phyloP scores from a whole-genome alignment of 208 protist genomes.

The Trypanosoma cruzi region DNA sequence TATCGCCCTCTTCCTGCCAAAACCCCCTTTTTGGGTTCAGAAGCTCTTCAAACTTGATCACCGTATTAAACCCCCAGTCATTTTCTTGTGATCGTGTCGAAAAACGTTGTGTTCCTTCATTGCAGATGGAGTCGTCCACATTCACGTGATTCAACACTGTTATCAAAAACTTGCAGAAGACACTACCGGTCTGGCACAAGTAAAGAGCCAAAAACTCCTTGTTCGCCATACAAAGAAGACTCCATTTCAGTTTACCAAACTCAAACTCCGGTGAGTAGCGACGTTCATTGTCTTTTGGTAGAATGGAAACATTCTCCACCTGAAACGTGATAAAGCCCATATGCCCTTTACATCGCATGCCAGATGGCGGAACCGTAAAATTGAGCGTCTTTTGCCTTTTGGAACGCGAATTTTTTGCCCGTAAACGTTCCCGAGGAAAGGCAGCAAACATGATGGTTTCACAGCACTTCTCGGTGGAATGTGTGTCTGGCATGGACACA shows the following conservation, averaged over 20 bases:
- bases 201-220: conserved; percentile 89
- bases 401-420: conserved; percentile 67
- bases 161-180: conserved; percentile 93
- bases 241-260: conserved; percentile 88
- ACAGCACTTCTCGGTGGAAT: conserved; percentile 91
- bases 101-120: conserved; percentile 91
- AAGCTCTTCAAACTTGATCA: conserved; percentile 85
- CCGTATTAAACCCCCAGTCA: conserved; percentile 93
- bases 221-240: conserved; percentile 91
- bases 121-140: conserved; percentile 88
- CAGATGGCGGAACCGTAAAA: conserved; percentile 73
- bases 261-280: conserved; percentile 92
- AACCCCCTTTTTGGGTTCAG: conserved; percentile 83
- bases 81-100: conserved; percentile 86
- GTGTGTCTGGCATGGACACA: conserved; percentile 72
- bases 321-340: conserved; percentile 93
- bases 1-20: conserved; percentile 66
- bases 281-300: conserved; percentile 84
- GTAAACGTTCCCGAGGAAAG: conserved; percentile 83
- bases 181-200: conserved; percentile 89
- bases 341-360: conserved; percentile 79
- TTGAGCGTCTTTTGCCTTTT: conserved; percentile 81
- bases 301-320: conserved; percentile 87
- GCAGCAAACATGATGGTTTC: conserved; percentile 87
- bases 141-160: conserved; percentile 87